Conservation (phyloP, 257 asterid species). For the Eucommia ulmoides region DNA sequence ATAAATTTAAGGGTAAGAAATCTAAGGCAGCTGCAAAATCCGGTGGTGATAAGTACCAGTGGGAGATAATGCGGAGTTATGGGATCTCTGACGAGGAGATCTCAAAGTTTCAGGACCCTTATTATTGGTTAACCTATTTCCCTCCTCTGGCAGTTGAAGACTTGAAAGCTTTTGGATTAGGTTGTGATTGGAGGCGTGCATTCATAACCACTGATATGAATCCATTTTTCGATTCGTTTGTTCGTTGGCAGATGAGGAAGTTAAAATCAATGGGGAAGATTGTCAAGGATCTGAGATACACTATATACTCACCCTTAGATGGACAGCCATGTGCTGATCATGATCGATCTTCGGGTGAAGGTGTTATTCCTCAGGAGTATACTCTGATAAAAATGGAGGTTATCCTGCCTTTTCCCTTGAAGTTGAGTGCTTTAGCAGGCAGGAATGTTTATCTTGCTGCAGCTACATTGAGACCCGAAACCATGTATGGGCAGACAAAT, state of each 20-base stretch:
- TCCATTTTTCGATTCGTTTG: constrained; percentile 78
- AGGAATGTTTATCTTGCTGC: constrained; percentile 90
- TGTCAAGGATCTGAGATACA: constrained; percentile 69
- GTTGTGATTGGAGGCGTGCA: constrained; percentile 93
- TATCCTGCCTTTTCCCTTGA: constrained; percentile 62
- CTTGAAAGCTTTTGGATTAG: constrained; percentile 84
- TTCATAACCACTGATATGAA: constrained; percentile 77
- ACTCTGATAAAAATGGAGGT: constrained; percentile 91
- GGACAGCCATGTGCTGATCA: constrained; percentile 99
- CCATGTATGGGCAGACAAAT: constrained; percentile 93
- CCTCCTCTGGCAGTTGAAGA: constrained; percentile 93
- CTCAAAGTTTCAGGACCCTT: constrained; percentile 50
- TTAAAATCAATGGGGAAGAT: constrained; percentile 73
- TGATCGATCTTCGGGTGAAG: constrained; percentile 96
- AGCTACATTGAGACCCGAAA: constrained; percentile 89
- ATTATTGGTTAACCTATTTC: constrained; percentile 69
- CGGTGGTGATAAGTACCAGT: constrained; percentile 61
- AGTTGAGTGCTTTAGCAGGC: constrained; percentile 64
- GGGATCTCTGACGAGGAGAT: constrained; percentile 77
- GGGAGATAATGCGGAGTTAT: constrained; percentile 91
- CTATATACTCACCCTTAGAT: constrained; percentile 80
- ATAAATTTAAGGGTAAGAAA: constrained; percentile 80
- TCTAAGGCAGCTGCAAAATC: constrained; percentile 81
- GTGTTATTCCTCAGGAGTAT: constrained; percentile 89
- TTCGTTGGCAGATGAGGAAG: constrained; percentile 82